Conservation (phyloP, 768 basidiomycete species). For the Boletales sp. region DNA sequence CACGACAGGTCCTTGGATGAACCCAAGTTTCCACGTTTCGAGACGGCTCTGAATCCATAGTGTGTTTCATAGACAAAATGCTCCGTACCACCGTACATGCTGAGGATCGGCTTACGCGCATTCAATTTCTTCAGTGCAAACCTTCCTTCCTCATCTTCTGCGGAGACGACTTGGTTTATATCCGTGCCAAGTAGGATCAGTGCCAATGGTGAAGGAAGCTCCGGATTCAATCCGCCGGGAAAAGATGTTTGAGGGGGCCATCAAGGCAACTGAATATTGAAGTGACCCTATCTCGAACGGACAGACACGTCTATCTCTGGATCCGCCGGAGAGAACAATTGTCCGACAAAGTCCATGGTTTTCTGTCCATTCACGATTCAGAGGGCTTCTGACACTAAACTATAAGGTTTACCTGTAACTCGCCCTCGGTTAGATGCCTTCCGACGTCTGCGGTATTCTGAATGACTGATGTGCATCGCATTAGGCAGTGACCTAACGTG, state of each 20-base stretch:
- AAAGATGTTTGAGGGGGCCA: no score
- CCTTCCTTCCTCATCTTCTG: conserved; percentile 6
- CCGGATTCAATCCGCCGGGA: background rate
- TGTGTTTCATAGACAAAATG: background rate
- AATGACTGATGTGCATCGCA: background rate
- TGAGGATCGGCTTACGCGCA: background rate
- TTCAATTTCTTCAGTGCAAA: conserved; percentile 9
- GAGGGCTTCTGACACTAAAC: no score
- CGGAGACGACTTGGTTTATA: background rate
- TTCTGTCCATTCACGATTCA: no score
- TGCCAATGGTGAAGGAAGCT: background rate
- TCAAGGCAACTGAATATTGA: no score
- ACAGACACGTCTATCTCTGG: background rate
- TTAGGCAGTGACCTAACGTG: background rate
- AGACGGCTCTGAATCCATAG: background rate
- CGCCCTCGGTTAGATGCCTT: conserved; percentile 5
- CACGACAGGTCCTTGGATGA: background rate
- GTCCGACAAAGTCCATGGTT: conserved; percentile 2
- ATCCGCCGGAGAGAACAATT: background rate
- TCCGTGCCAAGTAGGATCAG: conserved; percentile 1
- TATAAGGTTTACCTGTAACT: background rate
- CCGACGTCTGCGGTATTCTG: conserved; percentile 1
- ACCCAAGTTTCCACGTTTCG: background rate
- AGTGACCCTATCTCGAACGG: no score
- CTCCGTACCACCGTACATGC: background rate